These are phyloP conservation scores for Chiua sp. DNA, from an alignment of 1,284 basidiomycete genomes.

Conservation along the genomic window DNA sequence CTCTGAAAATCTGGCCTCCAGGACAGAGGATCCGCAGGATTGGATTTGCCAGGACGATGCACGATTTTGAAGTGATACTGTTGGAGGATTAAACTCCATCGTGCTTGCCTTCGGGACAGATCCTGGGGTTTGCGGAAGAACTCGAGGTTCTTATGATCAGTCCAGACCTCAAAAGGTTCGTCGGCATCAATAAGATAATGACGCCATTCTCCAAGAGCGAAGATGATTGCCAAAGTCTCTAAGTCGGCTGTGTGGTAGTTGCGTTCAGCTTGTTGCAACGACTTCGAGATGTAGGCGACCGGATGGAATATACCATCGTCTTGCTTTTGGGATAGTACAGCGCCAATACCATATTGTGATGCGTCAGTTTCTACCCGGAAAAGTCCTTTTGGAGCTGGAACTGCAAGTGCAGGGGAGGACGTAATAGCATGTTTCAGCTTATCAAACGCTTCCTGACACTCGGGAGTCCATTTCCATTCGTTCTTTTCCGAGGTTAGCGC, in stretches of 20 bases:
- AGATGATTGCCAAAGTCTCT: not conserved
- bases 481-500: conserved; percentile 20
- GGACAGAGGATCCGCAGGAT: too few relatives aligned
- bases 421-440: not conserved
- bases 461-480: not conserved
- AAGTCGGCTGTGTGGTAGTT: not conserved
- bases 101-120: not conserved
- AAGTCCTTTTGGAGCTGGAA: too few relatives aligned
- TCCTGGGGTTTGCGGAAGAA: not conserved
- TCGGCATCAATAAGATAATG: not conserved
- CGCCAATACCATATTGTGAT: not conserved
- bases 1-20: too few relatives aligned
- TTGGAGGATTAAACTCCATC: not conserved
- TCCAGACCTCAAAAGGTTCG: too few relatives aligned
- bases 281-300: not conserved
- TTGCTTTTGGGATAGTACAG: not conserved
- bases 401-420: not conserved
- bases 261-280: not conserved
- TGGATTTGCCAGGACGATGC: too few relatives aligned
- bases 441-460: not conserved
- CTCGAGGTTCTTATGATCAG: too few relatives aligned
- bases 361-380: too few relatives aligned
- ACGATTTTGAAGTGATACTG: too few relatives aligned
- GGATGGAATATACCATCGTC: not conserved
- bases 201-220: not conserved